Conservation (phyloP, 495 filamentous ascomycete species). For the Penicillium antarcticum region DNA sequence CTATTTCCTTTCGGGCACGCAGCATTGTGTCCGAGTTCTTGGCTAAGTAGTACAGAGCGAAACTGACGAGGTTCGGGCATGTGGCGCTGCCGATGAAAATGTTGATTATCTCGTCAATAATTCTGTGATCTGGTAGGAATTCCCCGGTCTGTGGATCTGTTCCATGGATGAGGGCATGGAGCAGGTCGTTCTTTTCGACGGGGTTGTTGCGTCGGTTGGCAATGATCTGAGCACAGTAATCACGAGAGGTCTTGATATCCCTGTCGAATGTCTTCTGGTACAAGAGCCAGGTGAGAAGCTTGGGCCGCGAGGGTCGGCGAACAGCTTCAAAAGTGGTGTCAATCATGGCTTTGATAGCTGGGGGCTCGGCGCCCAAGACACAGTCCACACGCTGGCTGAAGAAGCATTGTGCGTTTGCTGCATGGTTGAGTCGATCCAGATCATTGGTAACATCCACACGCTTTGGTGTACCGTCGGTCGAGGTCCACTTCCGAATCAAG, state of each 20-base stretch:
- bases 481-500: constrained; percentile 65
- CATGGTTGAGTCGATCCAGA: constrained; percentile 67
- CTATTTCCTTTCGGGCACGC: constrained; percentile 42
- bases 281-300: constrained; percentile 37
- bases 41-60: constrained; percentile 44
- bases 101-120: constrained; percentile 64
- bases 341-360: constrained; percentile 39
- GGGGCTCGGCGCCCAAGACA: constrained; percentile 21
- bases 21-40: constrained; percentile 32
- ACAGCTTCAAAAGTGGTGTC: constrained; percentile 41
- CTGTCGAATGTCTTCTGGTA: constrained; percentile 47
- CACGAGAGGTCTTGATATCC: constrained; percentile 55
- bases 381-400: constrained; percentile 39
- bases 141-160: constrained; percentile 64
- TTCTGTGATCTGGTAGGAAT: constrained; percentile 55
- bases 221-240: constrained; percentile 58
- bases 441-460: constrained; percentile 63
- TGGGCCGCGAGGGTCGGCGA: constrained; percentile 37
- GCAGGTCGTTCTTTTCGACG: constrained; percentile 55
- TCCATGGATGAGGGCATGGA: constrained; percentile 65
- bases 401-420: constrained; percentile 66
- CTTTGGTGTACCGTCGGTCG: constrained; percentile 41
- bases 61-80: constrained; percentile 41
- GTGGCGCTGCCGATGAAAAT: constrained; percentile 47
- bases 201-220: constrained; percentile 51